Conservation (phyloP, 306 rosid genomes). For the Prunus campanulata region DNA sequence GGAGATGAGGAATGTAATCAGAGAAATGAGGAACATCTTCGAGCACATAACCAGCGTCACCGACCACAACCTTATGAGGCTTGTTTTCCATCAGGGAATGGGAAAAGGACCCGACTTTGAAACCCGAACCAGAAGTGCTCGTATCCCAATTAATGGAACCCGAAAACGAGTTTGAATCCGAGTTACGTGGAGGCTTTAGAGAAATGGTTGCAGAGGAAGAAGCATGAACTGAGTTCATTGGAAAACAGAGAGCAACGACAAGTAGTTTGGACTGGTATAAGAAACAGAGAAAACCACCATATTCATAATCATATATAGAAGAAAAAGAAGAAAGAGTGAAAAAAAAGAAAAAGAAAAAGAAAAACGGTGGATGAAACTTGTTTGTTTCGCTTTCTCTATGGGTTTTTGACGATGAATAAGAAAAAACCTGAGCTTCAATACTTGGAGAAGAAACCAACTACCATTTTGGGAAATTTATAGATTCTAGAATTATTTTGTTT, state of each 20-base stretch:
- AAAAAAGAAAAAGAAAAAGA: not conserved
- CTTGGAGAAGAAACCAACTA: conserved; percentile 8
- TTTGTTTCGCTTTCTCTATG: not conserved
- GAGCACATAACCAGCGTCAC: conserved; percentile 65
- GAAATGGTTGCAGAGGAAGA: not conserved
- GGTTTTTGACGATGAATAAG: not conserved
- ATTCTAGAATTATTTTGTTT: not conserved
- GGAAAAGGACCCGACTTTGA: not conserved
- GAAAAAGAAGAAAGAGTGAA: not conserved
- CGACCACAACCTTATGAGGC: conserved; percentile 42
- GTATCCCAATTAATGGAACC: not conserved
- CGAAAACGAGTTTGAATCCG: not conserved
- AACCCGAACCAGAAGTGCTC: conserved; percentile 1
- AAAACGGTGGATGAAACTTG: conserved; percentile 3
- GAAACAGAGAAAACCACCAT: not conserved
- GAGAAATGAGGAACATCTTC: conserved; percentile 84
- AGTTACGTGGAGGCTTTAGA: conserved; percentile 1
- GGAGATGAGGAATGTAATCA: conserved; percentile 71
- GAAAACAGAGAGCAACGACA: not conserved
- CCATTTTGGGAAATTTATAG: not conserved
- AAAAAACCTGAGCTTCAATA: not conserved
- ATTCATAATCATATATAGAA: not conserved
- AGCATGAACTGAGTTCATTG: not conserved
- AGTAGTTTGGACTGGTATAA: not conserved
- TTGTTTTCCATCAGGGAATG: conserved; percentile 31